phyloP scores from a whole-genome alignment of 441 rosid species.

The Bocquillonia castaneifolia region DNA sequence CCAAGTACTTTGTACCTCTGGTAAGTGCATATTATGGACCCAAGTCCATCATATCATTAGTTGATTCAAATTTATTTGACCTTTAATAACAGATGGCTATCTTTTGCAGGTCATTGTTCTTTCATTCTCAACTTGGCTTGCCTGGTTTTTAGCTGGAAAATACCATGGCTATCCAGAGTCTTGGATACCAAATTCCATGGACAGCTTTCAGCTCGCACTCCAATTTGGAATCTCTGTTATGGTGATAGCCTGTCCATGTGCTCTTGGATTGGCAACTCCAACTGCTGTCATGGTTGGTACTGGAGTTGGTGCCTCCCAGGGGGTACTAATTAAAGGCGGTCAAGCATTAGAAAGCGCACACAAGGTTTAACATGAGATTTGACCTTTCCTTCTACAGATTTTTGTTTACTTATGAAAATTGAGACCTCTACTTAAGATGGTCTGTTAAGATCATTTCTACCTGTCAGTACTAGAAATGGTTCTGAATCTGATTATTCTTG shows the following conservation, averaged over 20 bases:
- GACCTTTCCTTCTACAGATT: not conserved
- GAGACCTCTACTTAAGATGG: no score
- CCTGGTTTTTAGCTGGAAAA: slow-evolving; percentile 80
- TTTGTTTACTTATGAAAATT: not conserved
- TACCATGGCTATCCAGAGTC: slow-evolving; percentile 67
- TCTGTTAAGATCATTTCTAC: not conserved
- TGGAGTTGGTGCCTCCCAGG: slow-evolving; percentile 94
- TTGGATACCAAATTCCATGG: slow-evolving; percentile 90
- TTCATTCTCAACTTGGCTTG: slow-evolving; percentile 84
- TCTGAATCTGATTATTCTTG: slow-evolving; percentile 15
- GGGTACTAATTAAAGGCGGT: slow-evolving; percentile 89
- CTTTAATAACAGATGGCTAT: not conserved
- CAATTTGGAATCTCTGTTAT: slow-evolving; percentile 94
- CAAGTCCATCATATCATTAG: not conserved
- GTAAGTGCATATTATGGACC: slow-evolving; percentile 26
- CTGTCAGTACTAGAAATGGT: not conserved
- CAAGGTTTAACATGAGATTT: slow-evolving; percentile 42
- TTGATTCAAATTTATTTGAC: not conserved
- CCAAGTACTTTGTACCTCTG: slow-evolving; percentile 83
- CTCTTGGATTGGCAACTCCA: slow-evolving; percentile 92
- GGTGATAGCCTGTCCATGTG: slow-evolving; percentile 98
- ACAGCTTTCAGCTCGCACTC: slow-evolving; percentile 82
- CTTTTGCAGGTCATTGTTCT: slow-evolving; percentile 57
- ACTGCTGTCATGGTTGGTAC: slow-evolving; percentile 99
- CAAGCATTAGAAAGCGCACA: slow-evolving; percentile 83